Percentiles rank a stretch among this genome's conserved stretches.
These are phyloP conservation scores for Bothriochloa decipiens DNA, from an alignment of 176 grass and related monocot species.

Conservation along the genomic window DNA sequence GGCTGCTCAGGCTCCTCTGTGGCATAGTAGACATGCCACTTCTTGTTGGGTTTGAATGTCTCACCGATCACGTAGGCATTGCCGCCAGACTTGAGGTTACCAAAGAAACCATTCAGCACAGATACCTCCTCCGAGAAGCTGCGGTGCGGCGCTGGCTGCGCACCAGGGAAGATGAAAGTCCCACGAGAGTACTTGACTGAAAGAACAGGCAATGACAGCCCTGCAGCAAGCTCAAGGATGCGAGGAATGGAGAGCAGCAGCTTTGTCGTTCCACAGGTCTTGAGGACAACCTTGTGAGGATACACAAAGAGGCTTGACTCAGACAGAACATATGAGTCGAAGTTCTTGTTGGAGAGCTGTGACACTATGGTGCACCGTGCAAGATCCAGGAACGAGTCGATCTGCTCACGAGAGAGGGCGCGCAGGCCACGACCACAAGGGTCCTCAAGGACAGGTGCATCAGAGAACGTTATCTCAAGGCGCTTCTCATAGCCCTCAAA, in stretches of 20 bases:
- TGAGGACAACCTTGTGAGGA: constrained; percentile 80
- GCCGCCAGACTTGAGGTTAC: constrained; percentile 71
- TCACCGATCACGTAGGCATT: constrained; percentile 76
- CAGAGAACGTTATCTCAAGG: constrained; percentile 80
- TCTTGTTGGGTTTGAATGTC: constrained; percentile 59
- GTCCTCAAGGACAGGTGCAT: constrained; percentile 69
- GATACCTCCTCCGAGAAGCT: constrained; percentile 72
- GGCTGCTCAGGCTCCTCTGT: constrained; percentile 73
- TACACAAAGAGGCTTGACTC: constrained; percentile 92
- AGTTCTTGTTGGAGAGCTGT: constrained; percentile 74
- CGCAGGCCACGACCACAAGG: constrained; percentile 67
- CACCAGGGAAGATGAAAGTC: constrained; percentile 82
- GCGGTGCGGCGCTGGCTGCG: constrained; percentile 73
- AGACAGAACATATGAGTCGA: constrained; percentile 85
- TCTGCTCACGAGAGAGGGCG: constrained; percentile 62
- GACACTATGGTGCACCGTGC: constrained; percentile 87
- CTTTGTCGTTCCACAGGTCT: constrained; percentile 92
- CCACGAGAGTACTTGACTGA: constrained; percentile 86
- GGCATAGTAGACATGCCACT: constrained; percentile 89
- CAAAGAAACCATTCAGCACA: constrained; percentile 72
- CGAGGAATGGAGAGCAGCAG: constrained; percentile 74
- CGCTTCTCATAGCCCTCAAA: constrained; percentile 98
- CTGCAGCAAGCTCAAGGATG: constrained; percentile 77
- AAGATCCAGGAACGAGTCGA: constrained; percentile 78
- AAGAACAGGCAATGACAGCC: constrained; percentile 60